Base-by-base conservation (phyloP, 2,329 filamentous ascomycete genomes). In the Phialemonium atrogriseum region DNA sequence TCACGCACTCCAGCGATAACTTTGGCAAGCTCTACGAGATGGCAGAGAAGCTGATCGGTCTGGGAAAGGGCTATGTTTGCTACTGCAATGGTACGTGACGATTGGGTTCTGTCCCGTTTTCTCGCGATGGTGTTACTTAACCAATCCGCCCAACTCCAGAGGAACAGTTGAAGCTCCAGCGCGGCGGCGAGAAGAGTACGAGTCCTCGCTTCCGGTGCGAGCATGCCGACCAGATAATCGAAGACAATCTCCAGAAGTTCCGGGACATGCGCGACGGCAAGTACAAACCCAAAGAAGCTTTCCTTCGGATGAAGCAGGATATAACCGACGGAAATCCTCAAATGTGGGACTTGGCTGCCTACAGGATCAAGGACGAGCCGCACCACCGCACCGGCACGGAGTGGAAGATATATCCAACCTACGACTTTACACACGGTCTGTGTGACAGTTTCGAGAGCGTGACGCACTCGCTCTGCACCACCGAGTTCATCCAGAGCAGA, bases 271-370 rank as follows among this genome's bases (percentile, higher is more conserved):
- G 78, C 31, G 86, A 93, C 50, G 89, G 89, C 13, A 84, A 89
- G 58, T 95, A 95, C 60, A 79, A 83, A 54, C 80, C 86, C 1
- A 77, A 78, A 47, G 80, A 86, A 54, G 89, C 86, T 2, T 83
- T 86, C 47, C 64, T 96, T 32, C 79, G 89, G 39, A 95, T 96
- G 88, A 94, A 94, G 65, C 85, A 94, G 67, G 74, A 86, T 42
- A 84, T 85, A 40, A 73, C 75, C 30, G 80, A 81, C 46, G 80
- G 81, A 18, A 95, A 95, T 54, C 87, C 88, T 6, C 85, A 94
- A 58, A 88, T 94, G 84, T 95, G 89, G 89, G 89, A 96, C 65
- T 62, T 94, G 33, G 84, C 84, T 2, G 89, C 89, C 11, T 96
- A 94, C 58, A 77, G 89, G 38, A 80, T 96, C 34, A 77, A 84